Percentiles rank a stretch among this genome's conserved stretches.
Conservation (phyloP, 2,329 filamentous ascomycete species). For the Colletotrichum coccodes region DNA sequence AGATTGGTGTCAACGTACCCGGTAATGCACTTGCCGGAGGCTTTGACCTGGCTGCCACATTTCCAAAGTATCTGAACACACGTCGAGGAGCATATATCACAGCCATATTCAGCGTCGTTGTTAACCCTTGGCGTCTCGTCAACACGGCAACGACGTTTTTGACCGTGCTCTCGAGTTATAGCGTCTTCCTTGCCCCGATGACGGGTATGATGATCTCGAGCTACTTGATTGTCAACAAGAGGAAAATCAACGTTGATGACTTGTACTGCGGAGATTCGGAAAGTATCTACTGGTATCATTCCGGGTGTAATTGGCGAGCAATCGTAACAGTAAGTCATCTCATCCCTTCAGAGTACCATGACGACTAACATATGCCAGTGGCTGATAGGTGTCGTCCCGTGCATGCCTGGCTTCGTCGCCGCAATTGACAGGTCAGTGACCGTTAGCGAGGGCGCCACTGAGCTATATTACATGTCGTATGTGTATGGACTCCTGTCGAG, state of each 20-base stretch:
- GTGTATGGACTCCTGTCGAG: constrained; percentile 50
- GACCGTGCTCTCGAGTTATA: constrained; percentile 48
- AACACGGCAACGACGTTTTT: constrained; percentile 48
- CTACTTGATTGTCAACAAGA: constrained; percentile 45
- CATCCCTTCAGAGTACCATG: not conserved
- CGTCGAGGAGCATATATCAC: constrained; percentile 49
- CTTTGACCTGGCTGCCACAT: constrained; percentile 50
- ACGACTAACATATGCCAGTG: constrained; percentile 41
- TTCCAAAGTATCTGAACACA: constrained; percentile 50
- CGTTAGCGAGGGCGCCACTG: constrained; percentile 47
- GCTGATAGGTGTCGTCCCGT: constrained; percentile 49
- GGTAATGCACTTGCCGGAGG: constrained; percentile 50
- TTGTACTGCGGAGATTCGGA: constrained; percentile 42
- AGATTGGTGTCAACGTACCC: constrained; percentile 49
- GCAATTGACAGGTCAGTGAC: constrained; percentile 45
- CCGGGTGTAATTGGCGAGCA: constrained; percentile 53
- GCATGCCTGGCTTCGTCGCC: constrained; percentile 53
- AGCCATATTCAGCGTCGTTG: constrained; percentile 45
- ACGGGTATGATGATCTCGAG: constrained; percentile 50
- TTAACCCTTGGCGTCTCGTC: constrained; percentile 51
- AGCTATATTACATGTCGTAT: constrained; percentile 52
- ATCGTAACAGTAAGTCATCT: constrained; percentile 45
- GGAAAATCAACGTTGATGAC: constrained; percentile 48
- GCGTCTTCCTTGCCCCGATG: constrained; percentile 51
- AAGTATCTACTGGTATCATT: constrained; percentile 52